Evolutionary conservation across 768 basidiomycete species (phyloP), one percentile per base, ranked within the genome.

Genomic region (Collybia mongolica): DNA sequence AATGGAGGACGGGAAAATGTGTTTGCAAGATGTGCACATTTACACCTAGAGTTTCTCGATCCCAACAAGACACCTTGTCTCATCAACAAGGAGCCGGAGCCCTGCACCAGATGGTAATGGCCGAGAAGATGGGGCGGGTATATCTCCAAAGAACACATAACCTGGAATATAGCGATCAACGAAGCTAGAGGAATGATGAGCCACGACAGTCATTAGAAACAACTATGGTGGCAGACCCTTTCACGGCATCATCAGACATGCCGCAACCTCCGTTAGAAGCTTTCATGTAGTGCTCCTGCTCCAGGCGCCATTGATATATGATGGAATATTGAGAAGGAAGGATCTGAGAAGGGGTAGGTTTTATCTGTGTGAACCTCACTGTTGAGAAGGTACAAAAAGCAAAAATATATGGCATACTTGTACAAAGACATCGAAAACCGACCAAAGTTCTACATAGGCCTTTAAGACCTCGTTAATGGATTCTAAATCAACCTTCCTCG

Each of bases 121-220:
- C n/a, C n/a, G 12, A 22, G 46, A 42, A 14, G 23, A 14, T 14
- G 32, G 32, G 26, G 54, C 46, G 47, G 62, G 46, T 46, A 61
- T 81, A 18, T 82, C 80, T 3, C 78, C 82, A 60, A 90, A 98
- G 63, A 95, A 87, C 52, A 96, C 83, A 61, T 97, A 98, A 2
- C 89, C 91, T 1, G 94, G 94, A 57, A 98, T 93, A 66, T 97
- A 97, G 3, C 95, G 84, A 65, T 93, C 89, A 5, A 95, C 83
- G 62, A 96, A 96, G 29, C 89, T 18, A 44, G 41, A 51, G 44
- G 19, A 52, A 43, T 49, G 35, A 54, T 40, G 35, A 23, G 18
- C 46, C 22, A 46, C 37, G 29, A 46, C 39, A 47, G 37, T 28
- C n/a, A 20, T 26, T 7, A 35, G 24, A 28, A 28, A 24, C 9